These are phyloP conservation scores for Pyrus pyrifolia DNA, from an alignment of 306 rosid genomes.

Conservation along the genomic window DNA sequence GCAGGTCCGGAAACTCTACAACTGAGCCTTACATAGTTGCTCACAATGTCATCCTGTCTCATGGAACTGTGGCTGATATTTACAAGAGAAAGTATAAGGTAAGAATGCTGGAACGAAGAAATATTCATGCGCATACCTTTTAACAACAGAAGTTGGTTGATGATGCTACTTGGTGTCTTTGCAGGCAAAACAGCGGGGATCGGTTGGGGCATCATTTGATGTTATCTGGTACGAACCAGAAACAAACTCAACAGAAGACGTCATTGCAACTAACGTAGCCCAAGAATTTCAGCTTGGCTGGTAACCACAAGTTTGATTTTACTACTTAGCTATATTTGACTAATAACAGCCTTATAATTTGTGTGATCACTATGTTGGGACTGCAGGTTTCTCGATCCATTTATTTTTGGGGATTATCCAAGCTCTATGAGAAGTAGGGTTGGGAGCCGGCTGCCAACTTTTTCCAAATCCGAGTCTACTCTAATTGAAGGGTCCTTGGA, in stretches of 20 bases:
- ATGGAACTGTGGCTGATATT: slow-evolving; percentile 49
- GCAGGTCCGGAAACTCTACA: slow-evolving; percentile 71
- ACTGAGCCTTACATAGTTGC: slow-evolving; percentile 88
- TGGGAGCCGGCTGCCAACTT: slow-evolving; percentile 53
- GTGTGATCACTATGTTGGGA: background rate
- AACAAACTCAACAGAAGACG: slow-evolving; percentile 54
- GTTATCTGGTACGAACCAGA: slow-evolving; percentile 78
- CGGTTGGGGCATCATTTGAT: slow-evolving; percentile 71
- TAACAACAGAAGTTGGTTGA: background rate
- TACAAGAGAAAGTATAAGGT: slow-evolving; percentile 75
- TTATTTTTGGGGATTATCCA: slow-evolving; percentile 77
- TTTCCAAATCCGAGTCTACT: slow-evolving; percentile 34
- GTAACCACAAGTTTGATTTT: slow-evolving; percentile 27
- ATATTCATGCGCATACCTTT: background rate
- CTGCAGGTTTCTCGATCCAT: slow-evolving; percentile 67
- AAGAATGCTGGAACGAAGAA: background rate
- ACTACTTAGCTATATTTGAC: background rate
- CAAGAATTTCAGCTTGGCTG: slow-evolving; percentile 98
- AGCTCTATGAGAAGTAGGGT: slow-evolving; percentile 57
- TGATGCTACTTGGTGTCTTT: background rate
- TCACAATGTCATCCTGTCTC: slow-evolving; percentile 71
- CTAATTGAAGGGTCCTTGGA: slow-evolving; percentile 69
- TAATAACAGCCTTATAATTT: background rate
- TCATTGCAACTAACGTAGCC: slow-evolving; percentile 75
- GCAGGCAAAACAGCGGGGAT: slow-evolving; percentile 63